phyloP scores from a whole-genome alignment of 2,329 filamentous ascomycete species.

The Colletotrichum sidae region DNA sequence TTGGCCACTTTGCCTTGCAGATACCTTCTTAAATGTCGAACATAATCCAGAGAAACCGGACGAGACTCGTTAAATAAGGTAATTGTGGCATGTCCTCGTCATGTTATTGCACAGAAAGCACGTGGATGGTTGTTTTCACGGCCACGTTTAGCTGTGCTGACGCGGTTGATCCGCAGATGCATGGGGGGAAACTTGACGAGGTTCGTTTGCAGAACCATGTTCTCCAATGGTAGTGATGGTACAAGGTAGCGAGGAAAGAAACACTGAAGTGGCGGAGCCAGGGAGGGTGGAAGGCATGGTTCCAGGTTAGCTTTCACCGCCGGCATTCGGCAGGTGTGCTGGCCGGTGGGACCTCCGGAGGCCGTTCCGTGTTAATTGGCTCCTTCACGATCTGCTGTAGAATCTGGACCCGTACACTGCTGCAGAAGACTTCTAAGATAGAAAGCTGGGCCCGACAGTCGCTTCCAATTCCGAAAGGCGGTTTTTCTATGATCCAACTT shows the following conservation, averaged over 20 bases:
- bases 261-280: background rate
- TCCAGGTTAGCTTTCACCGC: constrained; percentile 28
- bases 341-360: constrained; percentile 24
- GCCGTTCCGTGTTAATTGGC: constrained; percentile 23
- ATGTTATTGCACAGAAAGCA: background rate
- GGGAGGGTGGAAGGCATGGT: background rate
- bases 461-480: background rate
- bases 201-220: background rate
- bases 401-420: background rate
- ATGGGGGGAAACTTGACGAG: background rate
- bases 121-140: constrained; percentile 14
- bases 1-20: no score
- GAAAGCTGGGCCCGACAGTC: constrained; percentile 1
- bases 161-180: constrained; percentile 5
- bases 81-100: background rate
- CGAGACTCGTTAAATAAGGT: background rate
- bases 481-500: background rate
- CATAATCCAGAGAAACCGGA: no score
- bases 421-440: constrained; percentile 4
- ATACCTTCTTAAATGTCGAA: no score
- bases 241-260: background rate
- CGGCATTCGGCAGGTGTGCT: constrained; percentile 24
- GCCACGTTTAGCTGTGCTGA: constrained; percentile 17
- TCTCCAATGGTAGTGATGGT: background rate
- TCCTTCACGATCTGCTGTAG: constrained; percentile 20